Conservation (phyloP, 495 filamentous ascomycete species). For the Peziza echinospora region DNA sequence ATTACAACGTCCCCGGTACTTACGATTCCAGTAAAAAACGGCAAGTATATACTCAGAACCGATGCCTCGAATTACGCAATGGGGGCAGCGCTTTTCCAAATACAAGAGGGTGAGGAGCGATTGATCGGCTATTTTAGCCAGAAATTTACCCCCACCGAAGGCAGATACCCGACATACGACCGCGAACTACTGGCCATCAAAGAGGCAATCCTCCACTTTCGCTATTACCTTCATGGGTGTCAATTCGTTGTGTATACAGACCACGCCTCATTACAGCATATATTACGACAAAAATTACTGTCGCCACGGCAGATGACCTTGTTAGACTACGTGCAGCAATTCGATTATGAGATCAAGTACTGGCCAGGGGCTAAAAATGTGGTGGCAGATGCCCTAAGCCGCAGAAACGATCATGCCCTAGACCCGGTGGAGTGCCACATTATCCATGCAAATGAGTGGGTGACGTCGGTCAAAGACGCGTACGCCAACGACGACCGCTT, state of each 20-base stretch:
- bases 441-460: no score
- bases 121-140: no score
- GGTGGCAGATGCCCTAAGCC: no score
- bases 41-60: neutral
- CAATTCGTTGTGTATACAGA: neutral
- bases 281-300: neutral
- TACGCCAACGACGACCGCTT: no score
- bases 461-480: no score
- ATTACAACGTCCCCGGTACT: neutral
- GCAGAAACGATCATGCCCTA: no score
- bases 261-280: slow-evolving; percentile 1
- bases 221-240: neutral
- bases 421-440: no score
- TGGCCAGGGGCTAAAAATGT: no score
- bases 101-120: neutral
- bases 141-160: no score
- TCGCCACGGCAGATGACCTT: neutral
- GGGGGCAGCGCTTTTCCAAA: neutral
- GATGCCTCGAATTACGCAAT: neutral
- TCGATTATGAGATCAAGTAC: no score
- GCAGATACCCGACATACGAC: neutral
- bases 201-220: no score
- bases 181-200: neutral
- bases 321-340: no score
- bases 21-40: neutral